Conservation (phyloP, 2,329 filamentous ascomycete genomes). For the Pseudonectria buxi region DNA sequence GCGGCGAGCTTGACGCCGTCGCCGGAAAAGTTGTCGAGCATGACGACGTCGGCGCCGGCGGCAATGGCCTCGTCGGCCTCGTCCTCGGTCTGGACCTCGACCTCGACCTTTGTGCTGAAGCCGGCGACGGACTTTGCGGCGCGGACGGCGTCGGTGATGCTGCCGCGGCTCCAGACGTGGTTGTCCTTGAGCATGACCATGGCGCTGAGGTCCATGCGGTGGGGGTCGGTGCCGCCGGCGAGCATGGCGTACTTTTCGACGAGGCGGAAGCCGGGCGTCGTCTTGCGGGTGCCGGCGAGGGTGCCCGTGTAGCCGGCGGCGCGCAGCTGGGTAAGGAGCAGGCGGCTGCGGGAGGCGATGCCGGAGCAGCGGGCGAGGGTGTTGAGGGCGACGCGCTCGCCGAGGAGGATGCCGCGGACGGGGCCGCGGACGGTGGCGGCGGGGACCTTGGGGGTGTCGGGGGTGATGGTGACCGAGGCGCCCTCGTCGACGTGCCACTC, state of each 20-base stretch:
- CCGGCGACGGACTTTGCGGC: slow-evolving; percentile 80
- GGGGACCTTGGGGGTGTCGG: slow-evolving; percentile 40
- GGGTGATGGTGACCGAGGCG: slow-evolving; percentile 53
- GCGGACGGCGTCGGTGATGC: slow-evolving; percentile 77
- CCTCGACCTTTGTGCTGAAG: slow-evolving; percentile 90
- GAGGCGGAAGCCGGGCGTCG: slow-evolving; percentile 87
- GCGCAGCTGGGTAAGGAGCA: slow-evolving; percentile 49
- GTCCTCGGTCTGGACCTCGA: slow-evolving; percentile 81
- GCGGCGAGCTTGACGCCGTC: slow-evolving; percentile 72
- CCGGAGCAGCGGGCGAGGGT: slow-evolving; percentile 85
- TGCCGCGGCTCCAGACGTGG: slow-evolving; percentile 86
- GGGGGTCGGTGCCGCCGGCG: slow-evolving; percentile 84
- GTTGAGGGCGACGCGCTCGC: slow-evolving; percentile 89
- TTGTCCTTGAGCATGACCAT: slow-evolving; percentile 99
- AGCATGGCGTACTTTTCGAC: slow-evolving; percentile 99
- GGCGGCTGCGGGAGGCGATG: slow-evolving; percentile 64
- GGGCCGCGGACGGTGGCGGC: slow-evolving; percentile 83
- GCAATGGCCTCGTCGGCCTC: slow-evolving; percentile 88
- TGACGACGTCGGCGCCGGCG: slow-evolving; percentile 89
- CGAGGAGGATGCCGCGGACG: slow-evolving; percentile 73
- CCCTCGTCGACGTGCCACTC: slow-evolving; percentile 84
- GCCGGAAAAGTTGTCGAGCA: slow-evolving; percentile 92
- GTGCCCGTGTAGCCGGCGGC: slow-evolving; percentile 70
- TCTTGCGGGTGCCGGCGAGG: slow-evolving; percentile 93
- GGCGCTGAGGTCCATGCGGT: slow-evolving; percentile 81